These are phyloP conservation scores for Fusarium sp. DNA, from an alignment of 2,329 filamentous ascomycete genomes.

Conservation along the genomic window DNA sequence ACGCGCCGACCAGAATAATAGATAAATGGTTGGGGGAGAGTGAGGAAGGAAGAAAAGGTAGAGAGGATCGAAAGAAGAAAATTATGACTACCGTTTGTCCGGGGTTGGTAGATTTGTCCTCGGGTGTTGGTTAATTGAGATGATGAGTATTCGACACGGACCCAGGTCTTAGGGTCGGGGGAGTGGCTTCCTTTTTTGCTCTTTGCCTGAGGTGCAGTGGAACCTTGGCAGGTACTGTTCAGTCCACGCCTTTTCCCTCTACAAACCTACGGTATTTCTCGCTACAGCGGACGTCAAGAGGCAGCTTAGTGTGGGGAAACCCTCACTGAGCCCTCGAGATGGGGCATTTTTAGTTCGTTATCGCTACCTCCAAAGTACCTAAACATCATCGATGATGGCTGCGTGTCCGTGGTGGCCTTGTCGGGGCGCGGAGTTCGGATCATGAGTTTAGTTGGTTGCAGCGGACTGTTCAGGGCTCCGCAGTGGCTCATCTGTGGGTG, in stretches of 20 bases:
- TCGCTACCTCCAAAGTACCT: conserved; percentile 21
- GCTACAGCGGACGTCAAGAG: conserved; percentile 33
- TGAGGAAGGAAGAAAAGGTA: conserved; percentile 39
- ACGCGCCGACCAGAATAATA: conserved; percentile 71
- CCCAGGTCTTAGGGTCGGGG: conserved; percentile 41
- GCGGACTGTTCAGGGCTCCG: conserved; percentile 23
- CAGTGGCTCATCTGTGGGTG: conserved; percentile 38
- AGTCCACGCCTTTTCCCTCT: neutral
- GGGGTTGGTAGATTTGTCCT: conserved; percentile 40
- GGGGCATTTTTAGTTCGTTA: conserved; percentile 20
- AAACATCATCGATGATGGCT: conserved; percentile 31
- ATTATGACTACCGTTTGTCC: conserved; percentile 42
- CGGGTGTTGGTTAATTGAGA: conserved; percentile 27
- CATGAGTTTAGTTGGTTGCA: conserved; percentile 23
- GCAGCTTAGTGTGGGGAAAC: conserved; percentile 41
- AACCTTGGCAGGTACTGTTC: conserved; percentile 17
- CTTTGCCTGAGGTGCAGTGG: conserved; percentile 45
- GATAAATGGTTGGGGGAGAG: conserved; percentile 36
- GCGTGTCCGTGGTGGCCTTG: conserved; percentile 31
- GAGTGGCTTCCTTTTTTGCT: conserved; percentile 48
- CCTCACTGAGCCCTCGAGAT: conserved; percentile 21
- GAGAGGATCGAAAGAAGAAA: conserved; percentile 41
- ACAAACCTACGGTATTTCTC: neutral
- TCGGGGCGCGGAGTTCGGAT: conserved; percentile 40
- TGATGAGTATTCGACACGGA: conserved; percentile 42